Evolutionary conservation across 192 early-diverging fungal species (phyloP).

Genomic region (Entomortierella parvispora): DNA sequence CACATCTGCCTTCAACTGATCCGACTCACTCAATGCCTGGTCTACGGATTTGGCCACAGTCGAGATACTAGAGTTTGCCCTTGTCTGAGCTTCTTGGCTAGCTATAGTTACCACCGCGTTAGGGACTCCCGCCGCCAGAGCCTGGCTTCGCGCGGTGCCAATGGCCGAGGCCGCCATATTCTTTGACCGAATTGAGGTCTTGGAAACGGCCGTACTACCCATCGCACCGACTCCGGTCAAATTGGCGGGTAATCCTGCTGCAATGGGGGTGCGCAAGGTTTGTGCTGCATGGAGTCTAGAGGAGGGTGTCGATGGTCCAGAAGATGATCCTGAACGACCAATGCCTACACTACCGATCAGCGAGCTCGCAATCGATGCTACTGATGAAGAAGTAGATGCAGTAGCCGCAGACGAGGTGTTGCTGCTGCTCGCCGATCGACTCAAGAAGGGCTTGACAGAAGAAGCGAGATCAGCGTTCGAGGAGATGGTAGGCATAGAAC

Average conservation of each 20-base stretch:
- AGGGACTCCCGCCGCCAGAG: constrained; percentile 22
- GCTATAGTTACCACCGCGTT: constrained; percentile 28
- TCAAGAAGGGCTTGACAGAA: constrained; percentile 35
- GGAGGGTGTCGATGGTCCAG: constrained; percentile 19
- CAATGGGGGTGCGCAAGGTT: constrained; percentile 38
- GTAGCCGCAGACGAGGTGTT: neutral
- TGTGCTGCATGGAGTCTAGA: constrained; percentile 33
- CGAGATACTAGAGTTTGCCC: constrained; percentile 44
- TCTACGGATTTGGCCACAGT: constrained; percentile 24
- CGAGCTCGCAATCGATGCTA: neutral
- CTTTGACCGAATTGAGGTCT: constrained; percentile 26
- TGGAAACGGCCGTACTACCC: constrained; percentile 39
- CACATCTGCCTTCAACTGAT: constrained; percentile 39
- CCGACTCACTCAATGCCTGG: constrained; percentile 37
- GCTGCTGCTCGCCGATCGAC: constrained; percentile 12
- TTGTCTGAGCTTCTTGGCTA: constrained; percentile 29
- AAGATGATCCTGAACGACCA: constrained; percentile 2
- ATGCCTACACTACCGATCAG: constrained; percentile 19
- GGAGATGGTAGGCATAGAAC: neutral
- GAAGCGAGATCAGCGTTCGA: constrained; percentile 13
- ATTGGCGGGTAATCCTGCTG: constrained; percentile 36
- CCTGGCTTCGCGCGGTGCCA: constrained; percentile 31
- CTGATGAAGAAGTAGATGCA: neutral
- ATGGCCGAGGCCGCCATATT: constrained; percentile 44
- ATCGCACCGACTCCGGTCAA: constrained; percentile 35